Conservation (phyloP, 1,284 basidiomycete species). For the Coriolopsis trogii region DNA sequence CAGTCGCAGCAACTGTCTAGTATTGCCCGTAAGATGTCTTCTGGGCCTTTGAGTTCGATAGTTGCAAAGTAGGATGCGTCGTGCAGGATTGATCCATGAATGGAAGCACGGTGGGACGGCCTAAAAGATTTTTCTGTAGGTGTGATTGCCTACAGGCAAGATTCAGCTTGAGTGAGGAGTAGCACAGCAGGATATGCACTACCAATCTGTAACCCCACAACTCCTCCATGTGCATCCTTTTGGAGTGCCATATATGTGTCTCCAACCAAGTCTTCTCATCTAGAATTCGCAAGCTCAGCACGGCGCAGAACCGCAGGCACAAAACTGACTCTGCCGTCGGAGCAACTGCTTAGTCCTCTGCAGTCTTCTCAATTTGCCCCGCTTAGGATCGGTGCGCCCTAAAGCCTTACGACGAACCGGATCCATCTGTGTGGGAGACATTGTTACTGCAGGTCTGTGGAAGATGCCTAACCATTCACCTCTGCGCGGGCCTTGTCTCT, state of each 20-base stretch:
- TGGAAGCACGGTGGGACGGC: slow-evolving; percentile 84
- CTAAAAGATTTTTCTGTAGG: slow-evolving; percentile 91
- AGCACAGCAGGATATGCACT: background rate
- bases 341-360: slow-evolving; percentile 57
- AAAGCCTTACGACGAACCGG: slow-evolving; percentile 60
- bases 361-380: slow-evolving; percentile 55
- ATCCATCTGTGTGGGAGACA: too few relatives aligned
- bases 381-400: slow-evolving; percentile 54
- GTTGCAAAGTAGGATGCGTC: slow-evolving; percentile 85
- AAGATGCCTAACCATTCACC: too few relatives aligned
- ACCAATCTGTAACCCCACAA: slow-evolving; percentile 90
- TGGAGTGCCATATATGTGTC: slow-evolving; percentile 94
- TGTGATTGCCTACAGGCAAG: slow-evolving; percentile 56
- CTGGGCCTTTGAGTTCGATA: slow-evolving; percentile 72
- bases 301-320: background rate
- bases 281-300: slow-evolving; percentile 33
- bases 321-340: slow-evolving; percentile 65
- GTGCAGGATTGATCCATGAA: slow-evolving; percentile 82
- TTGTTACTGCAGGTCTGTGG: too few relatives aligned
- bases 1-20: slow-evolving; percentile 67
- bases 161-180: background rate
- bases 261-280: slow-evolving; percentile 89
- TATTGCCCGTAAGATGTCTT: slow-evolving; percentile 52
- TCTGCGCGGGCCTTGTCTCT: slow-evolving; percentile 81
- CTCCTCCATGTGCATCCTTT: slow-evolving; percentile 90